Conservation (phyloP, 2,329 filamentous ascomycete genomes). For the Hymenoscyphus albidus region DNA sequence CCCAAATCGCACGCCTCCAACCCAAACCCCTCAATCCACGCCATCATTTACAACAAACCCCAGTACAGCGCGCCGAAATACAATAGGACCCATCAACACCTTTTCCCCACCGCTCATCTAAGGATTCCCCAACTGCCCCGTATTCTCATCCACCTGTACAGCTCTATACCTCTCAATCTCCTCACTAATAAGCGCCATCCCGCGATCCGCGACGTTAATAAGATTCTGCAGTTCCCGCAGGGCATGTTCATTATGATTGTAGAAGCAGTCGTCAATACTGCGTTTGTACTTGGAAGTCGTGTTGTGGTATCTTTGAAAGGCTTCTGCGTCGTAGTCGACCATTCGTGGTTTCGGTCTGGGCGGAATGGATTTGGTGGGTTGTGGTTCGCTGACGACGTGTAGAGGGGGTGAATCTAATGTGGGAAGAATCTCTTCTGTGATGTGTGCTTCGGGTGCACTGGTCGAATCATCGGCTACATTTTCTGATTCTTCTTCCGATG, state of each 20-base stretch:
- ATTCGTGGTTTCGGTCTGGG: background rate
- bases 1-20: no score
- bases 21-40: no score
- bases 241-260: constrained; percentile 34
- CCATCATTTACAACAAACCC: no score
- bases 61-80: no score
- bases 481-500: background rate
- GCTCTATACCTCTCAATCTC: constrained; percentile 21
- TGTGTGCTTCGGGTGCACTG: background rate
- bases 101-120: no score
- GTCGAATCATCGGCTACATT: background rate
- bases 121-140: background rate
- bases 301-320: constrained; percentile 30
- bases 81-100: no score
- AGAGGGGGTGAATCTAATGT: background rate
- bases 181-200: constrained; percentile 25
- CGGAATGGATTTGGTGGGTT: background rate
- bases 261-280: constrained; percentile 33
- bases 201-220: constrained; percentile 32
- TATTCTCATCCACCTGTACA: constrained; percentile 5
- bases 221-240: constrained; percentile 32
- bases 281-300: constrained; percentile 32
- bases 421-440: background rate
- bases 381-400: background rate
- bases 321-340: constrained; percentile 30